phyloP scores from a whole-genome alignment of 2,329 filamentous ascomycete species.

The Aspergillus uvarum region DNA sequence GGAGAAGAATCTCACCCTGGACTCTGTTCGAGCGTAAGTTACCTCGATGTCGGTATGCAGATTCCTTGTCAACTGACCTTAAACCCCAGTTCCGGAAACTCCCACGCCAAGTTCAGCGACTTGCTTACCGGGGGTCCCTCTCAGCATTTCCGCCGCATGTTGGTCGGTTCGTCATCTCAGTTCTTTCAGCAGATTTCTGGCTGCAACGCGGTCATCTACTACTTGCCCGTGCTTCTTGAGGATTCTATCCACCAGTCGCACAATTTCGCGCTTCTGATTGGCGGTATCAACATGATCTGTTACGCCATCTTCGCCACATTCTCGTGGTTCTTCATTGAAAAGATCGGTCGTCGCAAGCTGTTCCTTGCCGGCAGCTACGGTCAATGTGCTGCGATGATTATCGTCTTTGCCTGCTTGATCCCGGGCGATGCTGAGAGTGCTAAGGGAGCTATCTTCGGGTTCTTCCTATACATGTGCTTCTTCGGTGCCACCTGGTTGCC shows the following conservation, averaged over 20 bases:
- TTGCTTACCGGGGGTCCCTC: slow-evolving; percentile 17
- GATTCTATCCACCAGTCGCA: slow-evolving; percentile 14
- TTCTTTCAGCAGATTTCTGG: slow-evolving; percentile 18
- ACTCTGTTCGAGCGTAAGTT: slow-evolving; percentile 16
- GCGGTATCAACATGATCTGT: slow-evolving; percentile 19
- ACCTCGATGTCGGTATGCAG: too few species aligned
- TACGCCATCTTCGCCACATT: slow-evolving; percentile 19
- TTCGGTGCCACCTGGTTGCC: slow-evolving; percentile 50
- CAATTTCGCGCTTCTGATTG: slow-evolving; percentile 16
- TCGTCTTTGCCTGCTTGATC: slow-evolving; percentile 16
- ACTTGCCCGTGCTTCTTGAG: slow-evolving; percentile 14
- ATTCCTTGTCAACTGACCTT: not conserved
- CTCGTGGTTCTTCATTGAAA: slow-evolving; percentile 20
- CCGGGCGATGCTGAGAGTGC: slow-evolving; percentile 11
- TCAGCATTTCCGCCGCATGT: slow-evolving; percentile 18
- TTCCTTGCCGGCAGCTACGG: slow-evolving; percentile 16
- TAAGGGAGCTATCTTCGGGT: slow-evolving; percentile 19
- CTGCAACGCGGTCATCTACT: slow-evolving; percentile 21
- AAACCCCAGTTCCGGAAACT: slow-evolving; percentile 4
- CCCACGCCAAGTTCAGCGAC: slow-evolving; percentile 9
- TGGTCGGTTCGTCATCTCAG: slow-evolving; percentile 15
- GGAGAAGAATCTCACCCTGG: slow-evolving; percentile 14
- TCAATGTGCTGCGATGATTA: slow-evolving; percentile 16
- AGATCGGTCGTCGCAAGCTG: slow-evolving; percentile 16
- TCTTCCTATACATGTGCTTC: slow-evolving; percentile 23